Conservation (phyloP, 83 land plant species). For the Picea abies region DNA sequence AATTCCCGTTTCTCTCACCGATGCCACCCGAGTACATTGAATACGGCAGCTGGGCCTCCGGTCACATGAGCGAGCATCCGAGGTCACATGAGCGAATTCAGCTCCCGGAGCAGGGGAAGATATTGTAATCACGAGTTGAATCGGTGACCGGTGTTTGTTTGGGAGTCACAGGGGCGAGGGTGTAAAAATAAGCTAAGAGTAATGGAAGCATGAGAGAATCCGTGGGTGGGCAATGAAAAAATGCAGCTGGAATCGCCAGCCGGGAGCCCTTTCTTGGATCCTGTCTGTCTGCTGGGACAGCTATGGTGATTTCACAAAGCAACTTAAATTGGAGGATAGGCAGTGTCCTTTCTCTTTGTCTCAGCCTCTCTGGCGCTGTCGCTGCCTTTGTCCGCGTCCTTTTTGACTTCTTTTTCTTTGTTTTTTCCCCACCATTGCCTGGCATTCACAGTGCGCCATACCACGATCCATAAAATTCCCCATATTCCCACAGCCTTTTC, state of each 20-base stretch:
- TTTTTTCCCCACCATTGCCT: too few species aligned
- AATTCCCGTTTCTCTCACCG: background rate
- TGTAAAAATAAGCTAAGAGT: background rate
- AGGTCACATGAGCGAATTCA: too few species aligned
- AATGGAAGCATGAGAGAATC: background rate
- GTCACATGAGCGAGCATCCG: too few species aligned
- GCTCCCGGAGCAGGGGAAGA: too few species aligned
- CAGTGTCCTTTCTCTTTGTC: constrained; percentile 2
- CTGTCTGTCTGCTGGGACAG: constrained; percentile 4
- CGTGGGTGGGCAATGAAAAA: background rate
- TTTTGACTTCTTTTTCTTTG: background rate
- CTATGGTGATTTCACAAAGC: background rate
- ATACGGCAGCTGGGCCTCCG: background rate
- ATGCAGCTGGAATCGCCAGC: background rate
- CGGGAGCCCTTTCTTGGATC: background rate
- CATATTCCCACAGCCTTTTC: background rate
- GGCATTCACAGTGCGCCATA: background rate
- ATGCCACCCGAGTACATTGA: background rate
- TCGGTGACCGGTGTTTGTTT: background rate
- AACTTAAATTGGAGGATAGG: constrained; percentile 4
- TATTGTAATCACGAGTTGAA: background rate
- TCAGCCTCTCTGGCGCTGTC: constrained; percentile 11
- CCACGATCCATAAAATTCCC: background rate
- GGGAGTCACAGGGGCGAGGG: background rate
- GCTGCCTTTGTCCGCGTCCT: background rate